phyloP scores from a whole-genome alignment of 495 filamentous ascomycete species.

The Ramalina intermedia region DNA sequence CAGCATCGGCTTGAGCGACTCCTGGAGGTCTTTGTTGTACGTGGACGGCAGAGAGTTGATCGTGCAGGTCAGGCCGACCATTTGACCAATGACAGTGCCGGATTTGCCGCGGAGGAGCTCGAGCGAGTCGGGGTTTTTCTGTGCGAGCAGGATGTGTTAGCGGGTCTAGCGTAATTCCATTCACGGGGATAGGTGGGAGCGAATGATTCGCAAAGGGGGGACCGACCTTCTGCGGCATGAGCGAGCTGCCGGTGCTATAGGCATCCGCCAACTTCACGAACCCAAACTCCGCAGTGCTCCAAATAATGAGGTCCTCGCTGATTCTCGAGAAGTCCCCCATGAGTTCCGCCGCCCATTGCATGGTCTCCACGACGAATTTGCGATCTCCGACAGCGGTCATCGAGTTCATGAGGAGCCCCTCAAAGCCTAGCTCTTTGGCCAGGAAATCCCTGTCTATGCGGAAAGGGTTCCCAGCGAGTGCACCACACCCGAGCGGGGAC shows the following conservation, averaged over 20 bases:
- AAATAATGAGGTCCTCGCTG: slow-evolving; percentile 70
- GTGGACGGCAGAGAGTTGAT: slow-evolving; percentile 80
- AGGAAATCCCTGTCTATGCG: slow-evolving; percentile 78
- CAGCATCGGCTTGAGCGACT: slow-evolving; percentile 75
- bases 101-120: slow-evolving; percentile 82
- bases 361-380: slow-evolving; percentile 78
- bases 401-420: slow-evolving; percentile 66
- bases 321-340: slow-evolving; percentile 81
- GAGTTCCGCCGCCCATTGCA: slow-evolving; percentile 77
- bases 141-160: slow-evolving; percentile 8
- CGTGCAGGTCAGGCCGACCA: slow-evolving; percentile 77
- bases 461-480: slow-evolving; percentile 86
- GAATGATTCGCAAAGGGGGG: background rate
- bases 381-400: slow-evolving; percentile 74
- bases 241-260: slow-evolving; percentile 54
- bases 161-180: slow-evolving; percentile 29
- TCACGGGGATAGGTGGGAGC: too few species aligned
- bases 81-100: slow-evolving; percentile 72
- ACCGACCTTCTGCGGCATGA: slow-evolving; percentile 67
- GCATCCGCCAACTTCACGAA: slow-evolving; percentile 61
- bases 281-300: slow-evolving; percentile 54
- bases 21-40: slow-evolving; percentile 94
- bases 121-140: slow-evolving; percentile 57
- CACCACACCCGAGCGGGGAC: slow-evolving; percentile 71
- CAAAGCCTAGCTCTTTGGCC: slow-evolving; percentile 80